A percentile compares a stretch with the other conserved stretches of the same genome.
Conservation (phyloP, 2,329 filamentous ascomycete genomes). For the Thelonectria rubi region DNA sequence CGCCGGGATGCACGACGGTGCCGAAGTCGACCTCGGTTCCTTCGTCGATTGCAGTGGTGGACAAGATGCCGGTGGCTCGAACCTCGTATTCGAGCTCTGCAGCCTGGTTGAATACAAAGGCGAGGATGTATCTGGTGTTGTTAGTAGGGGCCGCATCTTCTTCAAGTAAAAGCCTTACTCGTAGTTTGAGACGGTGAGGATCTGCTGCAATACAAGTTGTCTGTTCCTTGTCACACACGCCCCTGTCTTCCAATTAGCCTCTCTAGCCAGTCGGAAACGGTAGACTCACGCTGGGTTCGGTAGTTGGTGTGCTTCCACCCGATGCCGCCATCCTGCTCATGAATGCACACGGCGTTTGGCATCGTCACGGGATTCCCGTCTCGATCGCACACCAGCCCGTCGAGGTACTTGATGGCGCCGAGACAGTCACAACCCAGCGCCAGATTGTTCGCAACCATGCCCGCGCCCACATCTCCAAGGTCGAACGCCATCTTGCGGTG, state of each 20-base stretch:
- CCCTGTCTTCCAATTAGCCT: conserved; percentile 41
- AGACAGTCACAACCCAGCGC: conserved; percentile 72
- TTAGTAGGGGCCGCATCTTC: neutral
- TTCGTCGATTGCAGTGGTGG: conserved; percentile 19
- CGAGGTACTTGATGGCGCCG: conserved; percentile 60
- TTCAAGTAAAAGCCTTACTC: conserved; percentile 4
- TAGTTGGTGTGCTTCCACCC: conserved; percentile 30
- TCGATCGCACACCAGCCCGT: conserved; percentile 6
- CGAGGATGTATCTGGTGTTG: conserved; percentile 19
- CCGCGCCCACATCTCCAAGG: conserved; percentile 72
- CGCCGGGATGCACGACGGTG: conserved; percentile 21
- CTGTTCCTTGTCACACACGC: conserved; percentile 62
- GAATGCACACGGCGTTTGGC: conserved; percentile 26
- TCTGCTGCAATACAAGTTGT: conserved; percentile 67
- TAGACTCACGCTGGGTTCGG: conserved; percentile 13
- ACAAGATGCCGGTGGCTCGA: conserved; percentile 28
- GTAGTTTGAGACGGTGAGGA: conserved; percentile 71
- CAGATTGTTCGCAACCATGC: conserved; percentile 72
- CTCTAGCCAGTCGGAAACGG: neutral
- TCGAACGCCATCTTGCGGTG: conserved; percentile 64
- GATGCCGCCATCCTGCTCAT: conserved; percentile 26
- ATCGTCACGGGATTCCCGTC: conserved; percentile 11
- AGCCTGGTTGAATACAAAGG: conserved; percentile 23
- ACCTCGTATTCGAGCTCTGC: conserved; percentile 20
- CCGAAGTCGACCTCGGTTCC: conserved; percentile 29